A percentile compares a stretch with the other conserved stretches of the same genome.
Evolutionary conservation across 2,329 filamentous ascomycete species (phyloP).

Genomic region (Cordyceps tenuipes): DNA sequence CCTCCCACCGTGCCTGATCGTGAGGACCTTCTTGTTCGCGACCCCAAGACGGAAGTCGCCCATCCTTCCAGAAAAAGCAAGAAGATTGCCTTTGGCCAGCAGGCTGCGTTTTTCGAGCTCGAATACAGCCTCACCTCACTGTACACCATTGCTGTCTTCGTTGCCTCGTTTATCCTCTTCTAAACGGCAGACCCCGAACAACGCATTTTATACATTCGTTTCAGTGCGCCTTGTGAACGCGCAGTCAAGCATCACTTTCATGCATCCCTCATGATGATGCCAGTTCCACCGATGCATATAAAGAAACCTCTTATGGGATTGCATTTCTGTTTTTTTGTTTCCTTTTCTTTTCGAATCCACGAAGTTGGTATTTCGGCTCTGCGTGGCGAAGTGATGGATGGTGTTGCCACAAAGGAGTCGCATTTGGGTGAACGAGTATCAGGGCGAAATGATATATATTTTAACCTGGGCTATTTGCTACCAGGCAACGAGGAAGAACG

Average conservation of each 20-base stretch:
- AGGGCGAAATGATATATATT: conserved; percentile 8
- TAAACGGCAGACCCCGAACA: neutral
- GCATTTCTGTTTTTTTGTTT: neutral
- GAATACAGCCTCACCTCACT: conserved; percentile 43
- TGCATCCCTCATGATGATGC: neutral
- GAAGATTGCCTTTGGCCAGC: conserved; percentile 45
- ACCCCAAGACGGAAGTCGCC: conserved; percentile 46
- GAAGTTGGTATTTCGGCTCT: neutral
- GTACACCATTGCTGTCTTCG: conserved; percentile 43
- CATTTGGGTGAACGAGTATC: conserved; percentile 6
- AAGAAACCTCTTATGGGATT: neutral
- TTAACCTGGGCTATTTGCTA: neutral
- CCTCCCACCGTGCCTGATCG: conserved; percentile 51
- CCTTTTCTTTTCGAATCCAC: neutral
- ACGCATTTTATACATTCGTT: neutral
- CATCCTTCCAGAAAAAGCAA: conserved; percentile 42
- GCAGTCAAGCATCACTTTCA: neutral
- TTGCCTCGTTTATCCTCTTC: conserved; percentile 27
- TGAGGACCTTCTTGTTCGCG: conserved; percentile 46
- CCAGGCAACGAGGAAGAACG: neutral
- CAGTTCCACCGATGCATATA: neutral
- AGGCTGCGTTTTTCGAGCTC: conserved; percentile 48
- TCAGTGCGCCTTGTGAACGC: neutral
- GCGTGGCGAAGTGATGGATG: neutral
- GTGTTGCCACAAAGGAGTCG: neutral